A percentile compares a stretch with the other conserved stretches of the same genome.
Evolutionary conservation across 164 flowering plant genomes (phyloP).

Genomic region (Sextonia rubra): DNA sequence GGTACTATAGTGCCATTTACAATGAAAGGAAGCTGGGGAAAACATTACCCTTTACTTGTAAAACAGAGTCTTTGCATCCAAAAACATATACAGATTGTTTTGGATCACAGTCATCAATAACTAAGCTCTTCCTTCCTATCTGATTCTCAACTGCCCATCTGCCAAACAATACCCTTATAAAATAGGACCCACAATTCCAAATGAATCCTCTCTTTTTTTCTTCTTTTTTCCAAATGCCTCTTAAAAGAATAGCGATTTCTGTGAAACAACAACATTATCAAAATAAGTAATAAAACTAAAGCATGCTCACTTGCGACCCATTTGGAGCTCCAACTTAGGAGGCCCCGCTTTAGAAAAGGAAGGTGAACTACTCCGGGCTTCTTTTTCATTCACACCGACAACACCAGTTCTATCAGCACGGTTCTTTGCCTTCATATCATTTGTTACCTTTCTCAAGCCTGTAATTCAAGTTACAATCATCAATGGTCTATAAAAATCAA

Average conservation of each 20-base stretch:
- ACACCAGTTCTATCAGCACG: constrained; percentile 74
- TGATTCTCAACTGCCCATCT: constrained; percentile 99
- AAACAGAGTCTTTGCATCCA: constrained; percentile 96
- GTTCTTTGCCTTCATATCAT: constrained; percentile 91
- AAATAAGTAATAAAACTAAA: background rate
- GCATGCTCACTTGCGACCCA: constrained; percentile 90
- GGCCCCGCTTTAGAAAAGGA: constrained; percentile 81
- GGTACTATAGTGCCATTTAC: background rate
- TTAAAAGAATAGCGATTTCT: background rate
- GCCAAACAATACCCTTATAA: constrained; percentile 11
- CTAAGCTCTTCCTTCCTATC: constrained; percentile 75
- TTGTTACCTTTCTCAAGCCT: constrained; percentile 71
- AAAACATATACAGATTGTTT: constrained; percentile 83
- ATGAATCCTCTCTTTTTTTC: background rate
- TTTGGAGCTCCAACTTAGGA: constrained; percentile 91
- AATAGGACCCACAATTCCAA: background rate
- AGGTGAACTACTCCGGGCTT: constrained; percentile 37
- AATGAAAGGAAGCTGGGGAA: background rate
- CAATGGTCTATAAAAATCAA: constrained; percentile 1
- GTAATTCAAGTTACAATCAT: constrained; percentile 2
- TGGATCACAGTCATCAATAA: constrained; percentile 93
- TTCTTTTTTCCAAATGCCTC: background rate
- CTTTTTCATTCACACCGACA: constrained; percentile 56
- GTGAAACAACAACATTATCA: background rate
- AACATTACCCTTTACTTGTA: constrained; percentile 78